A percentile compares a stretch with the other conserved stretches of the same genome.
Evolutionary conservation across 2,329 filamentous ascomycete species (phyloP).

Genomic region (Hansfordia pulvinata): DNA sequence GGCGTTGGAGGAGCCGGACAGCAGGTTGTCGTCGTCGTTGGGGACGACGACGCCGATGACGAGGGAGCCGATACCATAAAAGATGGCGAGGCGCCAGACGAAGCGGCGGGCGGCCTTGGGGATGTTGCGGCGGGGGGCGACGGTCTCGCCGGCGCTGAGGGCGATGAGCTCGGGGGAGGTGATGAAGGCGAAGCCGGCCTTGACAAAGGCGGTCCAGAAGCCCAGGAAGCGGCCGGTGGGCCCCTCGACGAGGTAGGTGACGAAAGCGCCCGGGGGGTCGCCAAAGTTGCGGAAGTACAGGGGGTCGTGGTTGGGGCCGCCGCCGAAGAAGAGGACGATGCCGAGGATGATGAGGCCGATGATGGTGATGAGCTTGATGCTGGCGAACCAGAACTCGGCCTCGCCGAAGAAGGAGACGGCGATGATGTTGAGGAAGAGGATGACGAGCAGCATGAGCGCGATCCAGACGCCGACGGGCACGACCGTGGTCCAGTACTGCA

Average conservation of each 20-base stretch:
- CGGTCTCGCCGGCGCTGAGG: slow-evolving; percentile 51
- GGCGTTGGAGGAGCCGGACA: slow-evolving; percentile 41
- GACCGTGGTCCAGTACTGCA: slow-evolving; percentile 44
- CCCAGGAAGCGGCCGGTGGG: slow-evolving; percentile 40
- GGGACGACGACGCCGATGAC: slow-evolving; percentile 49
- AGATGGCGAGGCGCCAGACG: slow-evolving; percentile 46
- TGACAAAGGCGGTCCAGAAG: slow-evolving; percentile 42
- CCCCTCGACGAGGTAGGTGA: slow-evolving; percentile 30
- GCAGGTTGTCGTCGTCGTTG: slow-evolving; percentile 49
- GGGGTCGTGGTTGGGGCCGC: slow-evolving; percentile 32
- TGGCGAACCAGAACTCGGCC: slow-evolving; percentile 47
- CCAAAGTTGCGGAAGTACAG: slow-evolving; percentile 37
- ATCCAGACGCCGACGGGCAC: slow-evolving; percentile 45
- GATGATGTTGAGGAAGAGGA: slow-evolving; percentile 41
- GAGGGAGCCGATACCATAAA: slow-evolving; percentile 49
- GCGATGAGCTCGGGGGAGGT: slow-evolving; percentile 49
- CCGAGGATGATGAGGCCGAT: slow-evolving; percentile 41
- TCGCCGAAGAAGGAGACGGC: slow-evolving; percentile 45
- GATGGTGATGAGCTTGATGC: slow-evolving; percentile 46
- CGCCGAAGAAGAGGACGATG: slow-evolving; percentile 41
- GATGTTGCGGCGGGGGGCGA: slow-evolving; percentile 50
- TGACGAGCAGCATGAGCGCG: slow-evolving; percentile 38
- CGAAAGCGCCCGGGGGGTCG: slow-evolving; percentile 27
- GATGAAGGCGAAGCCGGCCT: slow-evolving; percentile 48
- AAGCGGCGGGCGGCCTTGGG: slow-evolving; percentile 51